Conservation (phyloP, 257 asterid species). For the Solanum ossicruentum region DNA sequence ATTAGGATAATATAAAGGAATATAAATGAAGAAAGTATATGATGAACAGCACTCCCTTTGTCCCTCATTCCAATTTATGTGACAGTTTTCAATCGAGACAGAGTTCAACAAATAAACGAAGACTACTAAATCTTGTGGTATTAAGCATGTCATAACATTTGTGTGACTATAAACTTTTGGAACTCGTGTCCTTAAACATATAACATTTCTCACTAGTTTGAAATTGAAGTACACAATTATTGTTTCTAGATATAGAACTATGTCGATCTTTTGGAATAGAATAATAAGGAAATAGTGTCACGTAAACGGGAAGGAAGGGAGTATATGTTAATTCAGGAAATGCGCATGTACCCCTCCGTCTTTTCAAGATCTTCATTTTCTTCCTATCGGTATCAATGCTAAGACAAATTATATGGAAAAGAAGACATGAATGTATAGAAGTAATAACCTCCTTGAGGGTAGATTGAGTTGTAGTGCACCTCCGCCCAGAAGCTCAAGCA, state of each 20-base stretch:
- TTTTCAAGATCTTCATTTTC: neutral
- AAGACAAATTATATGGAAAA: neutral
- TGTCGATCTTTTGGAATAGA: neutral
- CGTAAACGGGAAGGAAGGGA: neutral
- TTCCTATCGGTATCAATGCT: neutral
- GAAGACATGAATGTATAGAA: neutral
- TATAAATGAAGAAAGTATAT: neutral
- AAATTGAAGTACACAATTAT: neutral
- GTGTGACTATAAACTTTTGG: neutral
- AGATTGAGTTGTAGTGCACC: conserved; percentile 94
- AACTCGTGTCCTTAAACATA: neutral
- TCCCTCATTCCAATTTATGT: neutral
- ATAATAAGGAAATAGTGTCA: neutral
- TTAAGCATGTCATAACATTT: neutral
- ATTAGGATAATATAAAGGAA: neutral
- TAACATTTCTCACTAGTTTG: neutral
- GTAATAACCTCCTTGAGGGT: conserved; percentile 75
- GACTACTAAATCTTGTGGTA: neutral
- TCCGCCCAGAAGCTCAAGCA: conserved; percentile 95
- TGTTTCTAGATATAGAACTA: neutral
- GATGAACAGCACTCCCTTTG: neutral
- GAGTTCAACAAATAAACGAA: neutral
- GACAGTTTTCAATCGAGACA: neutral
- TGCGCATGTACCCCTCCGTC: neutral
- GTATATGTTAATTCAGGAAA: neutral